phyloP scores from a whole-genome alignment of 2,329 filamentous ascomycete genomes.

The Trichoderma lentiforme region DNA sequence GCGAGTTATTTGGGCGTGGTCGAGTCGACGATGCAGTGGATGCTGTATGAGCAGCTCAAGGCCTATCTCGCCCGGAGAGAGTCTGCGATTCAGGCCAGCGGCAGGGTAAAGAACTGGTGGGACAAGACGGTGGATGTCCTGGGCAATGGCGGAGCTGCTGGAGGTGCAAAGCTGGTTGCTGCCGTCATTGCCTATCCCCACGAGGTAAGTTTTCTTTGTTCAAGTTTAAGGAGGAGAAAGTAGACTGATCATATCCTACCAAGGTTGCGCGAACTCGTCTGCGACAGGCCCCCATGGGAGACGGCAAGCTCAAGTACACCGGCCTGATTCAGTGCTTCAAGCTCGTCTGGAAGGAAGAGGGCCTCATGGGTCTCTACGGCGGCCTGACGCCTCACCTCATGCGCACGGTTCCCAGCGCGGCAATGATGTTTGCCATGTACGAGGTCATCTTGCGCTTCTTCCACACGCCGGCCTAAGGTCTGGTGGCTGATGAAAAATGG shows the following conservation, averaged over 20 bases:
- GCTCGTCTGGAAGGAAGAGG: constrained; percentile 83
- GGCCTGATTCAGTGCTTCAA: constrained; percentile 86
- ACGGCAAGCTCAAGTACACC: constrained; percentile 77
- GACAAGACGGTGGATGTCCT: constrained; percentile 75
- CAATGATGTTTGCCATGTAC: constrained; percentile 95
- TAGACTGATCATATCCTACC: background rate
- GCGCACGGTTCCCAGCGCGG: constrained; percentile 84
- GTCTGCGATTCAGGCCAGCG: constrained; percentile 52
- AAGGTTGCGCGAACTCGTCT: constrained; percentile 79
- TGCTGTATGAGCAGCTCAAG: constrained; percentile 93
- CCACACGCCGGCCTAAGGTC: constrained; percentile 35
- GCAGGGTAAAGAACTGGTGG: constrained; percentile 63
- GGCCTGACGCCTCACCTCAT: constrained; percentile 89
- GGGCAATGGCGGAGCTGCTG: constrained; percentile 75
- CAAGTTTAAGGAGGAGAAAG: too few relatives aligned
- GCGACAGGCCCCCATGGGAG: constrained; percentile 74
- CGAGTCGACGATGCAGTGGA: constrained; percentile 89
- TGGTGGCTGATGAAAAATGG: background rate
- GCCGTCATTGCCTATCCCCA: constrained; percentile 87
- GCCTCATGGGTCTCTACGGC: constrained; percentile 80
- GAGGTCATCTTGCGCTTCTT: constrained; percentile 54
- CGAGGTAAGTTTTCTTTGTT: constrained; percentile 57
- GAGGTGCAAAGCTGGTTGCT: constrained; percentile 80
- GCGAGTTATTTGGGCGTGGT: constrained; percentile 89
- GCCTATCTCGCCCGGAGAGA: constrained; percentile 64